These are phyloP conservation scores for Xylaria sp. DNA, from an alignment of 2,329 filamentous ascomycete species.

Conservation along the genomic window DNA sequence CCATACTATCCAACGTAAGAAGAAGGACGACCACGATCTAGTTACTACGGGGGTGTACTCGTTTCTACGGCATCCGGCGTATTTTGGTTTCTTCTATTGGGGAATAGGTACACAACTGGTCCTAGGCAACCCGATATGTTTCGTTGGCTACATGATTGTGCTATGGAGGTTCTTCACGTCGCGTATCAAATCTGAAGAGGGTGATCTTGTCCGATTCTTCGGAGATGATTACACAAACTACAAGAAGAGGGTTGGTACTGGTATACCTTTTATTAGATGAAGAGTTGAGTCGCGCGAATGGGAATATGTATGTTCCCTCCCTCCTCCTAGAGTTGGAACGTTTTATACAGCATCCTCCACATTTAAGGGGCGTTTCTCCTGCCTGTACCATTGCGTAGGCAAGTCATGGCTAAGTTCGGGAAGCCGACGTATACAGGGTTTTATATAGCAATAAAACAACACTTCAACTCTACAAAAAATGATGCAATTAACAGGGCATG, in stretches of 20 bases:
- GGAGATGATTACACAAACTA: slow-evolving; percentile 83
- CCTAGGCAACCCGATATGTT: slow-evolving; percentile 84
- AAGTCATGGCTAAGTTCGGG: not conserved
- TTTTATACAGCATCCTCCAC: not conserved
- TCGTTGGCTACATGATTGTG: slow-evolving; percentile 77
- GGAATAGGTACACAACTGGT: slow-evolving; percentile 92
- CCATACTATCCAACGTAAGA: slow-evolving; percentile 80
- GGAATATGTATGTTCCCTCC: not conserved
- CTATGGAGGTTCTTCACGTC: slow-evolving; percentile 86
- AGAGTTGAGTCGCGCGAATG: not conserved
- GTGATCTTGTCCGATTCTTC: slow-evolving; percentile 82
- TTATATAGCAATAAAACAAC: not conserved
- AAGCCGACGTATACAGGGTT: not conserved
- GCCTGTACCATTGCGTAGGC: not conserved
- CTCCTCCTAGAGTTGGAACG: not conserved
- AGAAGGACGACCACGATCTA: slow-evolving; percentile 76
- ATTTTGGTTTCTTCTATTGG: slow-evolving; percentile 99
- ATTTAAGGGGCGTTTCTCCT: not conserved
- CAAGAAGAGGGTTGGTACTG: slow-evolving; percentile 74
- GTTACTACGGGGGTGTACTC: slow-evolving; percentile 86
- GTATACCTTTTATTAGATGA: slow-evolving; percentile 78
- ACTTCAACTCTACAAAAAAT: not conserved
- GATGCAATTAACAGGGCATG: not conserved
- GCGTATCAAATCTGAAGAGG: slow-evolving; percentile 83
- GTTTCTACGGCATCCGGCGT: slow-evolving; percentile 84